These are phyloP conservation scores for Rhizophagus clarus DNA, from an alignment of 192 early-diverging fungal species.

Conservation along the genomic window DNA sequence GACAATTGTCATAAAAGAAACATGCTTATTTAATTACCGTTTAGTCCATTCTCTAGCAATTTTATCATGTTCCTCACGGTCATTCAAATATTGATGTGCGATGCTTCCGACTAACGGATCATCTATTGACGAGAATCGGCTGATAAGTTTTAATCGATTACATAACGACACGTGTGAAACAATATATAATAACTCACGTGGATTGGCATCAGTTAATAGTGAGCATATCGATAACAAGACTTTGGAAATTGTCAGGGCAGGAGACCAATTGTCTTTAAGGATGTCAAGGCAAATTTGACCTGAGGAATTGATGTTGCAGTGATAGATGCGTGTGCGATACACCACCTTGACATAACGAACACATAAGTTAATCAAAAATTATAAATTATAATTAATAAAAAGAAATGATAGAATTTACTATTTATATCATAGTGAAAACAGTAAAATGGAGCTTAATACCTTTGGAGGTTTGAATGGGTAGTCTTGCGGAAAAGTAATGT, in stretches of 20 bases:
- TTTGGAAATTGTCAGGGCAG: slow-evolving; percentile 93
- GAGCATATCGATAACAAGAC: slow-evolving; percentile 94
- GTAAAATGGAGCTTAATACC: slow-evolving; percentile 39
- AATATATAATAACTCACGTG: slow-evolving; percentile 59
- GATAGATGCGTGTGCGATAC: slow-evolving; percentile 93
- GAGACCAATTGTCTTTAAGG: slow-evolving; percentile 97
- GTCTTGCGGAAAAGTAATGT: slow-evolving; percentile 88
- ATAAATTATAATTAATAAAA: background rate
- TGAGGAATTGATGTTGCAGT: slow-evolving; percentile 94
- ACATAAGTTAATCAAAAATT: background rate
- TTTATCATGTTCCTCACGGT: slow-evolving; percentile 85
- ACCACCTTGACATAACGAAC: slow-evolving; percentile 55
- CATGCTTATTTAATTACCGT: slow-evolving; percentile 50
- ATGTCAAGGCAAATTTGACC: slow-evolving; percentile 95
- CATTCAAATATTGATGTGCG: slow-evolving; percentile 83
- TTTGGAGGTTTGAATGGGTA: slow-evolving; percentile 98
- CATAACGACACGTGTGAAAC: background rate
- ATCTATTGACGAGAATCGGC: slow-evolving; percentile 46
- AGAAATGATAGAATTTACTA: background rate
- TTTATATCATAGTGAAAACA: background rate
- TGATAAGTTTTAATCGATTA: background rate
- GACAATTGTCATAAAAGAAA: background rate
- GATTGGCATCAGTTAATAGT: slow-evolving; percentile 93
- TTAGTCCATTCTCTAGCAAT: slow-evolving; percentile 93
- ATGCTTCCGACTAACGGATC: slow-evolving; percentile 92